Base-by-base conservation (phyloP, 331 rosid genomes). In the Phaseolus coccineus region DNA sequence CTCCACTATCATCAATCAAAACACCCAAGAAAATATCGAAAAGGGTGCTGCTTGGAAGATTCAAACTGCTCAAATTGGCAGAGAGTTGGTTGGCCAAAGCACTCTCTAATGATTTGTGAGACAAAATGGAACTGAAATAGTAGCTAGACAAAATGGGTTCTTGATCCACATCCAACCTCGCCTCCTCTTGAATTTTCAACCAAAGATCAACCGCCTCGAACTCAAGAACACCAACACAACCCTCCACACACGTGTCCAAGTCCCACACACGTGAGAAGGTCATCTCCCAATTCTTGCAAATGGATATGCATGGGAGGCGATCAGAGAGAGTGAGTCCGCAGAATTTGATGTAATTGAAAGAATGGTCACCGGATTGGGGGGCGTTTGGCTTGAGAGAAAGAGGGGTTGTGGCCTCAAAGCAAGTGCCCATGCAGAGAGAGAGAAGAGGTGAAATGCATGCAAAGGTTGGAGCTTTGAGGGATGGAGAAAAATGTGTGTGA, bases 1-100 rank as follows among this genome's bases (percentile, higher is more conserved):
- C 50, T n/a, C 48, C 69, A 4, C 35, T 37, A 31, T 86, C 87
- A 3, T 61, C 90, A 0, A 27, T 10, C 1, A 96, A 66, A 16
- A 85, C 83, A 44, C 89, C 90, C 19, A 59, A 6, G 72, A 96
- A 89, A 53, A 91, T 46, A 37, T 96, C 93, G 14, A 67, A 78
- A 0, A 93, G 92, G 33, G 96, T 91, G 0, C 68, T 42, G 3
- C 74, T 76, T 1, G 93, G 84, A 10, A 96, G 92, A 42, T 87
- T 86, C 0, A 87, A 73, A 69, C 80, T 84, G 84, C 94, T 81
- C 59, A 96, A 76, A 82, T 93, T 88, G 33, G 82, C 50, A 0
- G 98, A 80, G 1, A 96, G 89, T 28, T 87, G 92, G 46, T 91
- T 87, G 0, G 90, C 87, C 31, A 96, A 47, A 1, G 98, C 98